Conservation (phyloP, 306 rosid species). For the Cucurbita ficifolia region DNA sequence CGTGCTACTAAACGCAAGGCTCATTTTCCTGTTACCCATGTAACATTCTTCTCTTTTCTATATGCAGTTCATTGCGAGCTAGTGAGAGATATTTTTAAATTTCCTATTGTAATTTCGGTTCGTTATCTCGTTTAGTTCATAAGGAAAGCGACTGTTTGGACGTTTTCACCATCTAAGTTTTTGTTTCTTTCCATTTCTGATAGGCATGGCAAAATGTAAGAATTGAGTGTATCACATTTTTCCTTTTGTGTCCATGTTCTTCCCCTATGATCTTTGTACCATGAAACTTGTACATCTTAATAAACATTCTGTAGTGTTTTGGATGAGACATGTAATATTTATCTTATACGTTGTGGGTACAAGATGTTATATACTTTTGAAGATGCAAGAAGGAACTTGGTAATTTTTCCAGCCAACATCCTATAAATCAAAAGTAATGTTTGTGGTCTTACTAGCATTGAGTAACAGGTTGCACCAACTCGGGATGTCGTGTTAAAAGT, state of each 20-base stretch:
- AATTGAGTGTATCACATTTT: background rate
- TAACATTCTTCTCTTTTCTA: background rate
- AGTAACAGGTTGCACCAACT: background rate
- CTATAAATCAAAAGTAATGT: background rate
- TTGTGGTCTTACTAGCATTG: background rate
- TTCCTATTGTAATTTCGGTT: background rate
- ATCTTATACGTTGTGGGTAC: background rate
- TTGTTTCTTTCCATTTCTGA: background rate
- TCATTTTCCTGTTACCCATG: constrained; percentile 1
- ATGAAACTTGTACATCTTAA: background rate
- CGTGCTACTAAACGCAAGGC: background rate
- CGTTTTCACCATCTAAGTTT: background rate
- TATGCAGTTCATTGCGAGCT: background rate
- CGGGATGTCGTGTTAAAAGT: background rate
- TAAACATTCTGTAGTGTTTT: background rate
- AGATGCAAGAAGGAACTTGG: background rate
- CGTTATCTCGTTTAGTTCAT: background rate
- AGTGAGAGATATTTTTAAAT: background rate
- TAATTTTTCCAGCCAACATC: background rate
- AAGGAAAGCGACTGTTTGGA: background rate
- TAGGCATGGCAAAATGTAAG: background rate
- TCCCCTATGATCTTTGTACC: background rate
- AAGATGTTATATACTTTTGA: background rate
- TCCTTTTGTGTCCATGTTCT: background rate
- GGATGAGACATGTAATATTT: background rate